These are phyloP conservation scores for Nicotiana knightiana DNA, from an alignment of 257 asterid genomes.

Conservation along the genomic window DNA sequence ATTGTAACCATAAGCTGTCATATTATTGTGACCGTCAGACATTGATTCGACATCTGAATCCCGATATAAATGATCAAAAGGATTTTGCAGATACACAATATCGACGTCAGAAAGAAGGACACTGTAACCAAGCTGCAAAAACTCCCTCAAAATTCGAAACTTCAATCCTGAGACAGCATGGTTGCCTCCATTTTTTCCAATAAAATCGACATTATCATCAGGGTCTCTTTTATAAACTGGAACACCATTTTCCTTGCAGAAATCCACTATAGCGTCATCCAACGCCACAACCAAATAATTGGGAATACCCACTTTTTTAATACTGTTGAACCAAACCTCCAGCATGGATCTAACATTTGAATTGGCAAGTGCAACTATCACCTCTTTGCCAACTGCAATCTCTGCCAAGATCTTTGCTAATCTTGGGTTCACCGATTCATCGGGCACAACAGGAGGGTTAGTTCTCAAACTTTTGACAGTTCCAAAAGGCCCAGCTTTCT, in stretches of 20 bases:
- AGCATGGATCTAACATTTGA: constrained; percentile 26
- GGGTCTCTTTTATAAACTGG: constrained; percentile 25
- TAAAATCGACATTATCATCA: constrained; percentile 16
- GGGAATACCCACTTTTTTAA: constrained; percentile 20
- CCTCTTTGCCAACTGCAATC: constrained; percentile 23
- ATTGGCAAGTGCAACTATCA: constrained; percentile 30
- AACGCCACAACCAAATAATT: constrained; percentile 26
- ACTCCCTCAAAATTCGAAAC: constrained; percentile 22
- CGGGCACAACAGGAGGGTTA: constrained; percentile 21
- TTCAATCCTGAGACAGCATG: constrained; percentile 27
- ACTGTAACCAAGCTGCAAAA: constrained; percentile 23
- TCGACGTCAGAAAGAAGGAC: constrained; percentile 26
- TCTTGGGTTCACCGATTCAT: constrained; percentile 26
- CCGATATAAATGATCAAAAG: constrained; percentile 23
- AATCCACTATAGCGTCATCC: constrained; percentile 20
- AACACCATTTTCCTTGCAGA: constrained; percentile 21
- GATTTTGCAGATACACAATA: constrained; percentile 24
- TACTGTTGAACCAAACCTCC: constrained; percentile 25
- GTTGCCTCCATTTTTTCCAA: constrained; percentile 24
- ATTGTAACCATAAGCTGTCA: constrained; percentile 25
- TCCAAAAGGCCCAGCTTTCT: constrained; percentile 27
- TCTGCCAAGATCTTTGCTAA: constrained; percentile 23
- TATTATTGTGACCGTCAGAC: constrained; percentile 24
- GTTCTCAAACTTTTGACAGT: constrained; percentile 27
- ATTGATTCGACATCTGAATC: constrained; percentile 29